Evolutionary conservation across 1,284 basidiomycete genomes (phyloP).

Genomic region (Rhodotorula sp.): DNA sequence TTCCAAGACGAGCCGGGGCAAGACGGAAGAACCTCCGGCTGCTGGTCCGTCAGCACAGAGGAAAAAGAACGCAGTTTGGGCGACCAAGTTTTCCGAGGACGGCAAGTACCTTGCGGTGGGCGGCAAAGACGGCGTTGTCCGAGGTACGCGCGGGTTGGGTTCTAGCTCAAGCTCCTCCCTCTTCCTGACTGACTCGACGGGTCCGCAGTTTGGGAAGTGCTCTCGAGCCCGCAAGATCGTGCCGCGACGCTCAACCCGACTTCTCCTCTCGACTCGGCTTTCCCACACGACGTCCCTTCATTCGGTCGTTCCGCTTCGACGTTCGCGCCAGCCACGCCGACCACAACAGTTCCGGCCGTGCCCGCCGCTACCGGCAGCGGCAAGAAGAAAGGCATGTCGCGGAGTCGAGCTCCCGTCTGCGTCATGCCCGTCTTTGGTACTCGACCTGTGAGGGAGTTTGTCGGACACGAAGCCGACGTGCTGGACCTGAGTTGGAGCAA

Average conservation of each 20-base stretch:
- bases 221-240: constrained; percentile 27
- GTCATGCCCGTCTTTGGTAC: constrained; percentile 39
- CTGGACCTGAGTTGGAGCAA: constrained; percentile 51
- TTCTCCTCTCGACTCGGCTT: not conserved
- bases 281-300: not conserved
- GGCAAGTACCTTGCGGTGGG: constrained; percentile 49
- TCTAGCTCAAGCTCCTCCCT: not conserved
- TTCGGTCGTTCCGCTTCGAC: not conserved
- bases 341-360: not conserved
- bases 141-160: constrained; percentile 30
- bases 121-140: constrained; percentile 48
- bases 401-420: constrained; percentile 1
- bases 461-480: constrained; percentile 48
- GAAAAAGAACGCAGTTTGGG: constrained; percentile 47
- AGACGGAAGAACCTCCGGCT: not conserved
- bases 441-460: constrained; percentile 46
- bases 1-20: not conserved
- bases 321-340: constrained; percentile 1
- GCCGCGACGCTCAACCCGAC: constrained; percentile 7
- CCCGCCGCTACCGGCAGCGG: not conserved
- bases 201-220: constrained; percentile 41
- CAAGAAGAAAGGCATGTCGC: not conserved
- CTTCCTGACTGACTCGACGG: not conserved
- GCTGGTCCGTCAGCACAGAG: not conserved
- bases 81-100: constrained; percentile 47